Base-by-base conservation (phyloP, 2,329 filamentous ascomycete species). In the Venturia pyrina region DNA sequence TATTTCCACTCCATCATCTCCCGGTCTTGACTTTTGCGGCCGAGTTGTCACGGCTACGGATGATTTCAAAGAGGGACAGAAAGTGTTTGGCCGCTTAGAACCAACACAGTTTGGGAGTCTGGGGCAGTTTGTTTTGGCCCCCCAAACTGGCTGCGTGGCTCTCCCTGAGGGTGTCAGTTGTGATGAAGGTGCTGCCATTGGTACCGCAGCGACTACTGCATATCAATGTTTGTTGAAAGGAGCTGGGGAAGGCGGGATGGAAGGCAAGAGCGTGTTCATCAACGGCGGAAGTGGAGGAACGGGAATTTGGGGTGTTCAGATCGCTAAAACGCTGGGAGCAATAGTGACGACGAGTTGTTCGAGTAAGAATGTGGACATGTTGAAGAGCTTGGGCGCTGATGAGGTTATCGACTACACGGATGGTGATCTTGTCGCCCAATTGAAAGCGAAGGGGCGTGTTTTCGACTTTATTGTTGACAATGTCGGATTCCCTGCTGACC, bases 301-400 rank as follows among this genome's bases (percentile, higher is more conserved):
- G 0, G 87, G 87, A 0, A 79, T 81, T 0, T 87, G 81, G 66
- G 82, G 79, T 0, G 84, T 89, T 64, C 87, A 89, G 71, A 81
- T 89, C 57, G 86, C 86, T 10, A 88, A 87, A 72, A 76, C 77
- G 0, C 70, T 85, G 3, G 86, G 85, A 0, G 86, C 83, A 69
- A 76, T 82, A 68, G 86, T 89, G 41, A 84, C 82, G 1, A 78
- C 79, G 1, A 81, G 80, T 5, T 89, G 87, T 70, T 88, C 85
- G 11, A 78, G 76, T 0, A 72, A 73, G 6, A 89, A 89, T 71
- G 76, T 81, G 0, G 80, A 83, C 57, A 72, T 89, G 1, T 86
- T 84, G 71, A 80, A 80, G 67, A 74, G 75, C 2, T 73, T 89
- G 0, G 87, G 87, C 0, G 87, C 87, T 7, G 85, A 89, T 69